Evolutionary conservation across 805 yeast species (phyloP), one percentile per base, ranked within the genome.

Genomic region (Cyberlindnera xishuangbannaensis): DNA sequence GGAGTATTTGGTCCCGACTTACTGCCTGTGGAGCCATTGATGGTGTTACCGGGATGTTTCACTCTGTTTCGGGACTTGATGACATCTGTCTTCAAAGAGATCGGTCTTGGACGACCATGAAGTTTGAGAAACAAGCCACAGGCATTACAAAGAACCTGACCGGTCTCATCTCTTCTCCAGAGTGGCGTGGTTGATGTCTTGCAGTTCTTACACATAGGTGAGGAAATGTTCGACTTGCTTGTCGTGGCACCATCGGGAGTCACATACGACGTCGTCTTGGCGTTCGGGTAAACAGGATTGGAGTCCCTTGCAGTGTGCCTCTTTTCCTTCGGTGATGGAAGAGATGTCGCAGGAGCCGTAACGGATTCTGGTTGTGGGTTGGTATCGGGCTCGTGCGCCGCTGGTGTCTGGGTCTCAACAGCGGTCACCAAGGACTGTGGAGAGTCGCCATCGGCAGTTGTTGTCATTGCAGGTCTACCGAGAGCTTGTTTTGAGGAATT

Each of bases 81-180:
- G 18, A 88, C 87, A 61, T 88, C 95, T 9, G 96, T 85, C 57
- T 88, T 88, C 50, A 88, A 66, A 16, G 87, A 77, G 34, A 87
- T 87, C 6, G 97, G 97, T 50, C 97, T 70, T 24, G 95, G 85
- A 34, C 95, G 73, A 16, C 96, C 95, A 54, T 88, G 97, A 26
- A 88, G 69, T 60, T 88, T 88, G 39, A 87, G 62, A 51, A 86
- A 86, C 31, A 86, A 65, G 0, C 96, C 96, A 64, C 96, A 86
- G 8, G 97, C 97, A 62, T 88, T 88, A 58, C 97, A 88, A 30
- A 88, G 68, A 21, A 88, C 95, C 48, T 79, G 81, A 12, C 95
- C 95, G 9, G 83, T 75, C 51, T 87, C 96, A 59, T 88, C 96
- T 43, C 97, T 69, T 59, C 97, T 72, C 97, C 97, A 88, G 18